phyloP scores from a whole-genome alignment of 768 basidiomycete genomes.

The Lactarius tabidus region DNA sequence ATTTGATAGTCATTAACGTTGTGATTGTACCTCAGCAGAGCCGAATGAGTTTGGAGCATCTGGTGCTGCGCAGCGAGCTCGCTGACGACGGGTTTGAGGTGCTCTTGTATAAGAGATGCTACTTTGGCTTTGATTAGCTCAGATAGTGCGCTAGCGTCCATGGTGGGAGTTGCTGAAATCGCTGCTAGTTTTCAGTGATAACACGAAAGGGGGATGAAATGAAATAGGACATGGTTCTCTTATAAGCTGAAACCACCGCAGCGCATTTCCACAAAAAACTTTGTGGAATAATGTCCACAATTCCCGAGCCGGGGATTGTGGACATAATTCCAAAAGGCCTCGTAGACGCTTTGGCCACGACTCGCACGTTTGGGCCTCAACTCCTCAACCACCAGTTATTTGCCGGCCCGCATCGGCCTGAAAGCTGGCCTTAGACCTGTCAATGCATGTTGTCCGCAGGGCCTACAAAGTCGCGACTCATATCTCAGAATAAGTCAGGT shows the following conservation, averaged over 20 bases:
- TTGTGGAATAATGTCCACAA: too few relatives aligned
- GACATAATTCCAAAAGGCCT: too few relatives aligned
- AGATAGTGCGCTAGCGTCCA: background rate
- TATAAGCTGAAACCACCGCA: background rate
- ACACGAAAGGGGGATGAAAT: background rate
- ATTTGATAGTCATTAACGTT: constrained; percentile 19
- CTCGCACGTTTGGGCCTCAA: too few relatives aligned
- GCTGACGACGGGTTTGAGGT: constrained; percentile 14
- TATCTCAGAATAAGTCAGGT: too few relatives aligned
- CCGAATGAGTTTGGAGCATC: constrained; percentile 3
- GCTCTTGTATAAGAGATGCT: constrained; percentile 13
- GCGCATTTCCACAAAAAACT: too few relatives aligned
- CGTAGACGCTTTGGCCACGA: too few relatives aligned
- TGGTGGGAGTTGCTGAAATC: background rate
- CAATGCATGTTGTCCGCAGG: too few relatives aligned
- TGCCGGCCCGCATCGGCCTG: too few relatives aligned
- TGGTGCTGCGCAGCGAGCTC: constrained; percentile 14
- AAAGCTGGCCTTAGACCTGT: too few relatives aligned
- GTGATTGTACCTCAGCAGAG: constrained; percentile 13
- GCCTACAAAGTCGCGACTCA: too few relatives aligned
- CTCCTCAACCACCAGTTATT: too few relatives aligned
- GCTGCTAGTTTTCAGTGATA: background rate
- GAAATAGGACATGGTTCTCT: background rate
- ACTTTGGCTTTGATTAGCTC: constrained; percentile 13
- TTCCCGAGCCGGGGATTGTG: too few relatives aligned